phyloP scores from a whole-genome alignment of 2,329 filamentous ascomycete species.

The Magnaporthiopsis poae region DNA sequence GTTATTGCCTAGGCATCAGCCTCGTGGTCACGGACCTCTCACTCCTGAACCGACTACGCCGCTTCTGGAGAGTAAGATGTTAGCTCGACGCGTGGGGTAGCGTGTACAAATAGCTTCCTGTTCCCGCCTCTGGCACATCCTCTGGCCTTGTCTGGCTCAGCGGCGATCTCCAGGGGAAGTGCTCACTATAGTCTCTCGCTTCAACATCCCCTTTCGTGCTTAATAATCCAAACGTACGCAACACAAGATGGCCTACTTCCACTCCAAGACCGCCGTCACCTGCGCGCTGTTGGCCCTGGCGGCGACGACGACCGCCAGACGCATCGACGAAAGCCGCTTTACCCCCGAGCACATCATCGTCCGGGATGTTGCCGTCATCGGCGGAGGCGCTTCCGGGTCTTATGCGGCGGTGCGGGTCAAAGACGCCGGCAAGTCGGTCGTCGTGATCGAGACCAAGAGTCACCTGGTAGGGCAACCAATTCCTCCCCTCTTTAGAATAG shows the following conservation, averaged over 20 bases:
- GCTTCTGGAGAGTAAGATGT: too few species aligned
- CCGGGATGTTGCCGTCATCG: slow-evolving; percentile 14
- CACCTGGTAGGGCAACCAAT: background rate
- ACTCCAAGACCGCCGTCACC: background rate
- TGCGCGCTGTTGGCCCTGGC: background rate
- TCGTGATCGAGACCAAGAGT: slow-evolving; percentile 13
- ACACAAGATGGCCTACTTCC: background rate
- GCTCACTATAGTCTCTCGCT: background rate
- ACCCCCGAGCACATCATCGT: slow-evolving; percentile 16
- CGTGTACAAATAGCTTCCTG: background rate
- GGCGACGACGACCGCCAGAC: background rate
- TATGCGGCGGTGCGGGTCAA: slow-evolving; percentile 14
- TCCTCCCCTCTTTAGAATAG: background rate
- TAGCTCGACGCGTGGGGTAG: too few species aligned
- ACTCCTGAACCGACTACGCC: too few species aligned
- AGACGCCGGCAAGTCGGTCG: slow-evolving; percentile 13
- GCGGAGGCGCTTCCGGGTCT: slow-evolving; percentile 15
- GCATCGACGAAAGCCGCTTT: slow-evolving; percentile 29
- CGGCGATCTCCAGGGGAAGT: background rate
- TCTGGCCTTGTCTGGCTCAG: background rate
- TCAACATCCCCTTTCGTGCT: background rate
- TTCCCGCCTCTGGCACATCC: background rate
- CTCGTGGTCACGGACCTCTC: too few species aligned
- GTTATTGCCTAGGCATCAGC: background rate
- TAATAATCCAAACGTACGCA: background rate